Base-by-base conservation (phyloP, 179 eudicot species). In the Amaranthus tricolor region DNA sequence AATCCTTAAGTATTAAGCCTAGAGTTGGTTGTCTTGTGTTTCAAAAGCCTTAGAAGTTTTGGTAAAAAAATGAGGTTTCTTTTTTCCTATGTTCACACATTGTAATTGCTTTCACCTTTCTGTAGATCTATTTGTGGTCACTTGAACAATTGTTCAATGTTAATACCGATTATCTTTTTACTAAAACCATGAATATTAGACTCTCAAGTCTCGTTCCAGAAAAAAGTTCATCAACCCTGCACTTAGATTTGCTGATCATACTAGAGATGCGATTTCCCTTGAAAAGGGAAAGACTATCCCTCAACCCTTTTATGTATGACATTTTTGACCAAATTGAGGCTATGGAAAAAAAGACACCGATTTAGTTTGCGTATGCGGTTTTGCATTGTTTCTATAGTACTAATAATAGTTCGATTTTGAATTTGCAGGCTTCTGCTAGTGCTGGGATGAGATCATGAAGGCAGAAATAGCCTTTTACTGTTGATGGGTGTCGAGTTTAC, bases 361-460 rank as follows among this genome's bases (percentile, higher is more conserved):
- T 3, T 1, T 31, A 31, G 2, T 31, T 31, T 31, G 40, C 2
- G 1, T 31, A 3, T 31, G 3, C 40, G 2, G 40, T 31, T 31
- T 62, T 62, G 48, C 49, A 62, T 19, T 62, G 3, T 12, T 63
- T 19, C 45, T 48, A 47, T 13, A 49, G 70, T 60, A 64, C 66
- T 13, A 57, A 56, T 64, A 15, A 58, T 60, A 24, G 40, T 31
- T 31, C 40, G 40, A 65, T 1, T 62, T 80, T 55, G 56, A 66
- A 71, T 60, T 20, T 76, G 51, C 74, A 76, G 80, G 80, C 40
- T 77, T 66, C 54, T 54, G 70, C 50, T 43, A n/a, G 62, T 11
- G 72, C 57, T 7, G 63, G n/a, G 73, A 45, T 48, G 73, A 45
- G 45, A 50, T 21, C 50, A 20, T 75, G 61, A 54, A 70, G 48